Base-by-base conservation (phyloP, 768 basidiomycete species). In the Clavulina sp. region DNA sequence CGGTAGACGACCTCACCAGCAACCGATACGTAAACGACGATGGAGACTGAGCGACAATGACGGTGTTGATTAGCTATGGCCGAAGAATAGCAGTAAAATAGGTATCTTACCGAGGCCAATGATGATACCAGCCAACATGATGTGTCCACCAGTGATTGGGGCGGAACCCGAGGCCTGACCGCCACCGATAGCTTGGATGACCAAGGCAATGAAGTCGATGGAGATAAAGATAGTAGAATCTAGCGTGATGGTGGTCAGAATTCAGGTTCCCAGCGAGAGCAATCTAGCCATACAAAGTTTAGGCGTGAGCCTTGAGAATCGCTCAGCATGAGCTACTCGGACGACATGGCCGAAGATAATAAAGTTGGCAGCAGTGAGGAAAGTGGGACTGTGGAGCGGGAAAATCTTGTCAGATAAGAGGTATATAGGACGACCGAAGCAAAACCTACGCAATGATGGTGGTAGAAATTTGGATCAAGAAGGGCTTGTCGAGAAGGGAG, bases 131-230 rank as follows among this genome's bases (percentile, higher is more conserved):
- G n/a, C n/a, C n/a, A n/a, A n/a, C n/a, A n/a, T n/a, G n/a, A n/a
- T n/a, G n/a, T n/a, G n/a, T n/a, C n/a, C 48, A n/a, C n/a, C n/a
- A n/a, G n/a, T n/a, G n/a, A n/a, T n/a, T n/a, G n/a, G n/a, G n/a
- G n/a, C n/a, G n/a, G n/a, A n/a, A n/a, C n/a, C n/a, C n/a, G n/a
- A n/a, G n/a, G n/a, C n/a, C n/a, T n/a, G n/a, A n/a, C n/a, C n/a
- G n/a, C n/a, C n/a, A n/a, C n/a, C n/a, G n/a, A n/a, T n/a, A n/a
- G n/a, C n/a, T n/a, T n/a, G 81, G 2, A 81, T 62, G n/a, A 76
- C 62, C 28, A 84, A 68, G 6, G 79, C 73, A 31, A 77, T 60
- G 21, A 79, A 58, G 56, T 83, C 81, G 23, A 57, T 59, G 19
- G 40, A 54, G 50, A 64, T 59, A 54, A 67, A 66, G 19, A 63